These are phyloP conservation scores for Colletotrichum truncatum DNA, from an alignment of 2,329 filamentous ascomycete species.

Conservation along the genomic window DNA sequence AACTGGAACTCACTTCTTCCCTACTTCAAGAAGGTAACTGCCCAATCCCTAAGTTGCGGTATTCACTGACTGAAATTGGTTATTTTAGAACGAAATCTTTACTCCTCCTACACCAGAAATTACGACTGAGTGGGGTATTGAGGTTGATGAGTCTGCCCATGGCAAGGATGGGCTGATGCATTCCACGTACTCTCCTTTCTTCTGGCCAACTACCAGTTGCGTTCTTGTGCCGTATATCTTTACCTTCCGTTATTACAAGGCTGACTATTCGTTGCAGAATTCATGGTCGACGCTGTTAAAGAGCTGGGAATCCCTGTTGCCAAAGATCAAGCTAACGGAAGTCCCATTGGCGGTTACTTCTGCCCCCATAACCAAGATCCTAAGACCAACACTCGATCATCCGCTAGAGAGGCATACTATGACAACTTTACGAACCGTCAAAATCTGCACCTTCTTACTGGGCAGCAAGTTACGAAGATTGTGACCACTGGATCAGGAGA, in stretches of 20 bases:
- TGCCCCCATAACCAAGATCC: conserved; percentile 36
- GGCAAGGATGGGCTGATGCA: conserved; percentile 38
- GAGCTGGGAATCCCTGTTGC: conserved; percentile 31
- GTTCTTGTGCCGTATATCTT: neutral
- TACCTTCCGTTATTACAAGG: neutral
- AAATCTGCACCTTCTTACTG: conserved; percentile 40
- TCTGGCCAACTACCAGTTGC: conserved; percentile 40
- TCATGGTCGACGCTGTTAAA: conserved; percentile 32
- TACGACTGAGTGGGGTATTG: conserved; percentile 37
- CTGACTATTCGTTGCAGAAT: conserved; percentile 12
- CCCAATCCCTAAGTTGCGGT: too few relatives aligned
- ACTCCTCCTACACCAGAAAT: conserved; percentile 36
- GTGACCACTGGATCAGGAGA: conserved; percentile 14
- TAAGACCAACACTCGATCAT: conserved; percentile 37
- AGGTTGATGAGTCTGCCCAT: conserved; percentile 36
- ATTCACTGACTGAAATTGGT: neutral
- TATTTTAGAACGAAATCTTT: conserved; percentile 28
- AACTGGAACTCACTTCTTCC: conserved; percentile 44
- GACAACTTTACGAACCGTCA: conserved; percentile 32
- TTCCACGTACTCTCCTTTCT: conserved; percentile 41
- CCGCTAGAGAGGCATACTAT: conserved; percentile 39
- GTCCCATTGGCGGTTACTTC: conserved; percentile 34
- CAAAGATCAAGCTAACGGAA: conserved; percentile 29
- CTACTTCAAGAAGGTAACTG: conserved; percentile 40
- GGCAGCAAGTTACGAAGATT: conserved; percentile 38